Evolutionary conservation across 2,329 filamentous ascomycete genomes (phyloP).

Genomic region (Exophiala calicioides): DNA sequence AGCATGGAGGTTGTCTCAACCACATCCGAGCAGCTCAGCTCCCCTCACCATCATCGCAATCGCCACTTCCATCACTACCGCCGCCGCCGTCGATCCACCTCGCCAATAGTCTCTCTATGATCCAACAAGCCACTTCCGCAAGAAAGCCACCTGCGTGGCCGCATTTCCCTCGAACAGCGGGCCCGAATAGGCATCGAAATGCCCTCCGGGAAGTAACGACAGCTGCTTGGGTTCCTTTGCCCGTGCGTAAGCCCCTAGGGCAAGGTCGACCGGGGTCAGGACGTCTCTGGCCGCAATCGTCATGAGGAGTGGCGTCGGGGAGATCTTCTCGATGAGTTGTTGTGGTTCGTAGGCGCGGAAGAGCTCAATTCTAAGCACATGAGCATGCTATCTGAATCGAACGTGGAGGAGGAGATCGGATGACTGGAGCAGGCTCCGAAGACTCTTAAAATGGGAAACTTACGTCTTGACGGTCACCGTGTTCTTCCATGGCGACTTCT

Average conservation of each 20-base stretch:
- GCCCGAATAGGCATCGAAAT: constrained; percentile 44
- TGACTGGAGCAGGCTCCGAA: neutral
- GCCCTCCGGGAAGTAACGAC: constrained; percentile 40
- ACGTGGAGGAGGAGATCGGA: constrained; percentile 15
- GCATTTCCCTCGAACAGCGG: constrained; percentile 32
- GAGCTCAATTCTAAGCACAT: constrained; percentile 22
- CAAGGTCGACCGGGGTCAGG: constrained; percentile 37
- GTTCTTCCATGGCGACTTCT: constrained; percentile 42
- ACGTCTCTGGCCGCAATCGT: constrained; percentile 39
- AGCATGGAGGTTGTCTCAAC: too few relatives aligned
- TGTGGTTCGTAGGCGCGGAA: constrained; percentile 30
- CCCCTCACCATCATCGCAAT: too few relatives aligned
- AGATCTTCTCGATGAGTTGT: constrained; percentile 39
- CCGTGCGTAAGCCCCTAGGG: constrained; percentile 39
- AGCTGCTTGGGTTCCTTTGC: constrained; percentile 45
- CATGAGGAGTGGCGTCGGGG: constrained; percentile 44
- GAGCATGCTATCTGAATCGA: constrained; percentile 15
- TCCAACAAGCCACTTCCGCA: constrained; percentile 32
- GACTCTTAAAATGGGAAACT: constrained; percentile 3
- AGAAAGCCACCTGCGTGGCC: constrained; percentile 37
- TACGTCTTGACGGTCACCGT: constrained; percentile 40
- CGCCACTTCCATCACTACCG: too few relatives aligned
- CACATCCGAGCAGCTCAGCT: too few relatives aligned
- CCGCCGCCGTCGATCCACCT: too few relatives aligned
- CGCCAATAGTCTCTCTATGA: too few relatives aligned